Base-by-base conservation (phyloP, 169 alveolate species). In the Plasmodium vinckei region DNA sequence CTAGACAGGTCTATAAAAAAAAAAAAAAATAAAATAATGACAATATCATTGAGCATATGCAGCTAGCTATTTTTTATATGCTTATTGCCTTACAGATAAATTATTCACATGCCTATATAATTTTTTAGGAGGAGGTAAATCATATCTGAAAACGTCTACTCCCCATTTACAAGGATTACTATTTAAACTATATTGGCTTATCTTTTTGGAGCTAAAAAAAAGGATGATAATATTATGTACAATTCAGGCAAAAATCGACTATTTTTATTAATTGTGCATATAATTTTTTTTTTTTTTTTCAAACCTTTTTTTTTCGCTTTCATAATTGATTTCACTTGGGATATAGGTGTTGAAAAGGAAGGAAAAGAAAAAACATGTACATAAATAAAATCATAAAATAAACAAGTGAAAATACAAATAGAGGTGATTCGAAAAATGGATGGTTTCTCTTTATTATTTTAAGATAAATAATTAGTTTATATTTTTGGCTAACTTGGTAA, bases 91-190 rank as follows among this genome's bases (percentile, higher is more conserved):
- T 67, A 79, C 89, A 33, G 82, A 65, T 68, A 79, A 67, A 44
- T 79, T 79, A 0, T 47, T 67, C 10, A 64, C 68, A 49, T 79
- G 89, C 44, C 82, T 79, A 59, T 65, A 65, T 17, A 65, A 56
- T 60, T 60, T 64, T 47, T 54, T 65, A 7, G 89, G 89, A 39
- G 89, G 64, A 2, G 89, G 79, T 10, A 79, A 21, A 9, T 25
- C 17, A 59, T 79, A 79, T 59, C 61, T 64, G 9, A 79, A 56
- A 21, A 79, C 89, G 71, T 79, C 89, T 12, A 79, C 75, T 0
- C 89, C 89, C 89, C 89, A 79, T n/a, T 60, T 79, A 60, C 47
- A 65, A 25, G 89, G 89, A 59, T 79, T 79, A 10, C 56, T 79
- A 15, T 64, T 25, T 49, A 65, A 47, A 47, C 71, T 79, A 17